These are phyloP conservation scores for Xylaria sp. DNA, from an alignment of 2,329 filamentous ascomycete species.

Conservation along the genomic window DNA sequence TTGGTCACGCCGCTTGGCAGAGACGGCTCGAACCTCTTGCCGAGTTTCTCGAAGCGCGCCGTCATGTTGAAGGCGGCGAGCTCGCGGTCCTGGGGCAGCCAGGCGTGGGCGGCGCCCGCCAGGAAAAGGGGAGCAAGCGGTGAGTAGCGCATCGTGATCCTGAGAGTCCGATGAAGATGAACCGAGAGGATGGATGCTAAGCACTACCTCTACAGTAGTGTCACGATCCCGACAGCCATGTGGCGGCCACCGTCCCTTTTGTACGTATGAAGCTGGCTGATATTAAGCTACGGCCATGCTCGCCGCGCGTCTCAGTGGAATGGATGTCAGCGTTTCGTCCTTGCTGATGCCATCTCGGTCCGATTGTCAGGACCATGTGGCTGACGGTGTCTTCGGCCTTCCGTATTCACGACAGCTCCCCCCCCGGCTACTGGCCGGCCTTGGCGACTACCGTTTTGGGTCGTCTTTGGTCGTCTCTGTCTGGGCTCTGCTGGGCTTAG, in stretches of 20 bases:
- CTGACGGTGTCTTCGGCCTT: constrained; percentile 10
- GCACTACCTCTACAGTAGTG: not conserved
- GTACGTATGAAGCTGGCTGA: not conserved
- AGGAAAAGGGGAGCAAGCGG: constrained; percentile 43
- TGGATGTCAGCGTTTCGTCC: not conserved
- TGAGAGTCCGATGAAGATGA: constrained; percentile 1
- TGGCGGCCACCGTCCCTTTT: constrained; percentile 3
- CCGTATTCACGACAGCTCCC: constrained; percentile 17
- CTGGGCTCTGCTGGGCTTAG: not conserved
- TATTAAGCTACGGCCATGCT: constrained; percentile 4
- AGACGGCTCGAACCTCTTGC: constrained; percentile 49
- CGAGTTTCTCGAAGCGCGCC: constrained; percentile 48
- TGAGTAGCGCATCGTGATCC: constrained; percentile 43
- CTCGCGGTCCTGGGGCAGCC: constrained; percentile 49
- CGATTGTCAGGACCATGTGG: constrained; percentile 16
- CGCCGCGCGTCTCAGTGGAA: not conserved
- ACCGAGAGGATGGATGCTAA: no score
- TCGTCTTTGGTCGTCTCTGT: not conserved
- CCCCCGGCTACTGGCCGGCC: not conserved
- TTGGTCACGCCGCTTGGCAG: constrained; percentile 42
- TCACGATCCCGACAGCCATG: not conserved
- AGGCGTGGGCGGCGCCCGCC: constrained; percentile 43
- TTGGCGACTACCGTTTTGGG: constrained; percentile 13
- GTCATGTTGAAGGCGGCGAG: constrained; percentile 51
- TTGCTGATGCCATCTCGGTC: constrained; percentile 26